Evolutionary conservation across 2,329 filamentous ascomycete species (phyloP).

Genomic region (Cladophialophora immunda): DNA sequence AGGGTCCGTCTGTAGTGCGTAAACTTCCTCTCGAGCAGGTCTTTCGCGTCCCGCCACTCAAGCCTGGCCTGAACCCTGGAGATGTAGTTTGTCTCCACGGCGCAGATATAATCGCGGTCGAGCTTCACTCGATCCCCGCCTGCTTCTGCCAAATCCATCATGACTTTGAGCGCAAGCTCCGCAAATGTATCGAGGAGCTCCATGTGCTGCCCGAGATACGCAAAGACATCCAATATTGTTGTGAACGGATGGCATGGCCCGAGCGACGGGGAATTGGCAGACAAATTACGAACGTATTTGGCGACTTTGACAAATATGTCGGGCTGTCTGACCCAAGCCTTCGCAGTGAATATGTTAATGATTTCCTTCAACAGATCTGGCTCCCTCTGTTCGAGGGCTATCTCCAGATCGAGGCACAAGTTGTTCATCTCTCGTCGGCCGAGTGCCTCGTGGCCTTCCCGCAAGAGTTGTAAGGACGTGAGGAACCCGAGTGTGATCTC

Average conservation of each 20-base stretch:
- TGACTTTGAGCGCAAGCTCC: constrained; percentile 6
- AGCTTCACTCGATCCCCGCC: constrained; percentile 3
- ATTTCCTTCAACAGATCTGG: not conserved
- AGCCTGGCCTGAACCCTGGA: not conserved
- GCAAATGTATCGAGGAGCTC: not conserved
- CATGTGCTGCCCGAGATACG: not conserved
- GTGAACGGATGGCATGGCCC: too few species aligned
- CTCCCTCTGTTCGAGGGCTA: not conserved
- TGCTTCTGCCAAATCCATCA: not conserved
- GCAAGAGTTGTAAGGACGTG: not conserved
- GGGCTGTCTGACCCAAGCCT: not conserved
- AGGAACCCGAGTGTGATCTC: constrained; percentile 4
- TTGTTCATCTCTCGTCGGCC: constrained; percentile 6
- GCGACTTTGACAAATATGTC: not conserved
- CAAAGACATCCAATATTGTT: too few species aligned
- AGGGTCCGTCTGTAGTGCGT: constrained; percentile 2
- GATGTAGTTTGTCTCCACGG: constrained; percentile 1
- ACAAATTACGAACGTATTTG: not conserved
- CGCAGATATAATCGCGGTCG: constrained; percentile 2
- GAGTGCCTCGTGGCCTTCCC: not conserved
- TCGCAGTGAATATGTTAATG: not conserved
- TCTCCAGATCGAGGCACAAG: not conserved
- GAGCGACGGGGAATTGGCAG: not conserved
- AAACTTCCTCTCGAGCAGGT: not conserved
- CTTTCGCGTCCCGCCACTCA: not conserved